Conservation (phyloP, 257 asterid genomes). For the Solanum etuberosum region DNA sequence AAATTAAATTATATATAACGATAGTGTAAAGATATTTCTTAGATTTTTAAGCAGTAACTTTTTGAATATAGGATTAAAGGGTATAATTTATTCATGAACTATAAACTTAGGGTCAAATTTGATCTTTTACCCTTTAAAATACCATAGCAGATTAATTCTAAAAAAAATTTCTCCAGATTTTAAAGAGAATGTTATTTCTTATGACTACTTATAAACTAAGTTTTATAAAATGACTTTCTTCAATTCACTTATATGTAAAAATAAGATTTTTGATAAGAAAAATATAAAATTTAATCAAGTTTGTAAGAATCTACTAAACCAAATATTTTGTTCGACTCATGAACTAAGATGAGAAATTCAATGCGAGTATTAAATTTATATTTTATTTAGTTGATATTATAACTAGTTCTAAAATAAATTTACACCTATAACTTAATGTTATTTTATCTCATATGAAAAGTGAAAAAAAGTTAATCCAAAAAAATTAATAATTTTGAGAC, state of each 20-base stretch:
- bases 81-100: not conserved
- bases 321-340: not conserved
- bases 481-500: not conserved
- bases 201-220: not conserved
- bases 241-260: not conserved
- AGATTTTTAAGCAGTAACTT: not conserved
- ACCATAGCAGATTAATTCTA: not conserved
- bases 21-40: not conserved
- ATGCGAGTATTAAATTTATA: not conserved
- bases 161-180: not conserved
- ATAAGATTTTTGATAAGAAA: not conserved
- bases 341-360: not conserved
- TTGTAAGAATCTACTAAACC: not conserved
- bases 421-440: not conserved
- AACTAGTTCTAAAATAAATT: not conserved
- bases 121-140: not conserved
- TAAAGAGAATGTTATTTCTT: not conserved
- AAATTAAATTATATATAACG: not conserved
- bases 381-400: not conserved
- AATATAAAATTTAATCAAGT: too few species aligned
- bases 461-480: not conserved
- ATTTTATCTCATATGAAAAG: not conserved
- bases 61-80: not conserved
- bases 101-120: not conserved
- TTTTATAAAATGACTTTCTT: not conserved